A percentile compares a stretch with the other conserved stretches of the same genome.
Evolutionary conservation across 2,329 filamentous ascomycete genomes (phyloP).

Genomic region (Fusarium equiseti): DNA sequence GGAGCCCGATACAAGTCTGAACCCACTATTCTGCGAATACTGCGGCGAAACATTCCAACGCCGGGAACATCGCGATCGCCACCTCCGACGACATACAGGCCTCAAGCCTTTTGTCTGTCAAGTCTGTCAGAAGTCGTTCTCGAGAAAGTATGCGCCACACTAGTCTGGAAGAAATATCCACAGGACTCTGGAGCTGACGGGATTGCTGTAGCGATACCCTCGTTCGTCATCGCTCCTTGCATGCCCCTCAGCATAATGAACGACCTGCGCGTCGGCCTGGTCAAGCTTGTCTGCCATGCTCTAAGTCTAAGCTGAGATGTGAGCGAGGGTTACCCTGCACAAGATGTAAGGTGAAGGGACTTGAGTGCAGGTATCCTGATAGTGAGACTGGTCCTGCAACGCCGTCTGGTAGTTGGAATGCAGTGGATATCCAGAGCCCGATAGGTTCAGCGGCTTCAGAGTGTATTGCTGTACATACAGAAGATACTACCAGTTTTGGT

Average conservation of each 20-base stretch:
- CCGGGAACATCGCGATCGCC: slow-evolving; percentile 6
- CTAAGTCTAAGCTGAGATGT: neutral
- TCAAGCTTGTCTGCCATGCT: neutral
- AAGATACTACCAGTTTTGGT: neutral
- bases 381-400: accelerated
- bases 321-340: neutral
- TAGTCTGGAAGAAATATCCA: too few relatives aligned
- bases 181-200: too few relatives aligned
- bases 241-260: neutral
- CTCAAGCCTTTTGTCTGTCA: neutral
- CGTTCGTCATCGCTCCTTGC: neutral
- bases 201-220: neutral
- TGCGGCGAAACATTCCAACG: neutral
- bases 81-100: slow-evolving; percentile 1
- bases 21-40: neutral
- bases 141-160: too few relatives aligned
- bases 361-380: accelerated
- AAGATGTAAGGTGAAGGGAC: accelerated
- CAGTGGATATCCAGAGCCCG: accelerated
- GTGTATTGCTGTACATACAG: neutral
- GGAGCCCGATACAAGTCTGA: neutral
- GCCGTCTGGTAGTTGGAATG: accelerated
- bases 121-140: neutral
- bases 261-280: neutral
- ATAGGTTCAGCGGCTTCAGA: accelerated